phyloP scores from a whole-genome alignment of 768 basidiomycete genomes.

The Mrakia frigida region DNA sequence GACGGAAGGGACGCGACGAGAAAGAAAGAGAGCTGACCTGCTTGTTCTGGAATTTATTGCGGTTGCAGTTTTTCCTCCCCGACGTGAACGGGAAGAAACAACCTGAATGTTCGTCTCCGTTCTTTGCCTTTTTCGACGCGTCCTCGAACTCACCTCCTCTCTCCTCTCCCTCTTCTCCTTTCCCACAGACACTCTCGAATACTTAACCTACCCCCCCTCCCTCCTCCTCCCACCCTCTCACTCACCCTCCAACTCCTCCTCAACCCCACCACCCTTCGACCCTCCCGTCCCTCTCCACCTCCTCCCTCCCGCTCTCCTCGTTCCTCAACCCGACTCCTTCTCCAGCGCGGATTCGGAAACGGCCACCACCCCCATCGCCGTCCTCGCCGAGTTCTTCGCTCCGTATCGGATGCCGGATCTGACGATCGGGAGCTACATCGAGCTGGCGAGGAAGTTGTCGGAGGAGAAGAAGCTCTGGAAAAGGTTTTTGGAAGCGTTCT shows the following conservation, averaged over 20 bases:
- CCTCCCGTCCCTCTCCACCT: slow-evolving; percentile 57
- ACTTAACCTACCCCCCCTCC: slow-evolving; percentile 24
- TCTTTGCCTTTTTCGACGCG: slow-evolving; percentile 35
- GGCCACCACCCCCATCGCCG: slow-evolving; percentile 32
- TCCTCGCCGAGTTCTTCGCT: slow-evolving; percentile 40
- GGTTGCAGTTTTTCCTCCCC: slow-evolving; percentile 61
- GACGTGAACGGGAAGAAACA: slow-evolving; percentile 52
- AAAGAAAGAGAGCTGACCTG: too few relatives aligned
- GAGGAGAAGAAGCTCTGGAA: slow-evolving; percentile 54
- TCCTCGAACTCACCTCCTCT: neutral
- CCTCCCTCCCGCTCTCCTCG: slow-evolving; percentile 54
- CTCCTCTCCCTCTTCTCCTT: neutral
- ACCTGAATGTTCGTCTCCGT: slow-evolving; percentile 52
- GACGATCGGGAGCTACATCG: slow-evolving; percentile 69
- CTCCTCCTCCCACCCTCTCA: slow-evolving; percentile 25
- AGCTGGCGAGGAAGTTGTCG: slow-evolving; percentile 57
- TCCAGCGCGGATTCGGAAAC: too few relatives aligned
- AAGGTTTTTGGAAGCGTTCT: slow-evolving; percentile 70
- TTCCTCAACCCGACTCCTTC: slow-evolving; percentile 48
- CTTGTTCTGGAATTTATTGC: slow-evolving; percentile 20
- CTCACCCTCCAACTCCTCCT: neutral
- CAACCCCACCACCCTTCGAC: neutral
- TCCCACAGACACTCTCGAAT: slow-evolving; percentile 36
- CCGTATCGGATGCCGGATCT: slow-evolving; percentile 72
- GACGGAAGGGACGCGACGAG: neutral